These are phyloP conservation scores for Zygoascus sp. DNA, from an alignment of 1,139 yeast species.

Conservation along the genomic window DNA sequence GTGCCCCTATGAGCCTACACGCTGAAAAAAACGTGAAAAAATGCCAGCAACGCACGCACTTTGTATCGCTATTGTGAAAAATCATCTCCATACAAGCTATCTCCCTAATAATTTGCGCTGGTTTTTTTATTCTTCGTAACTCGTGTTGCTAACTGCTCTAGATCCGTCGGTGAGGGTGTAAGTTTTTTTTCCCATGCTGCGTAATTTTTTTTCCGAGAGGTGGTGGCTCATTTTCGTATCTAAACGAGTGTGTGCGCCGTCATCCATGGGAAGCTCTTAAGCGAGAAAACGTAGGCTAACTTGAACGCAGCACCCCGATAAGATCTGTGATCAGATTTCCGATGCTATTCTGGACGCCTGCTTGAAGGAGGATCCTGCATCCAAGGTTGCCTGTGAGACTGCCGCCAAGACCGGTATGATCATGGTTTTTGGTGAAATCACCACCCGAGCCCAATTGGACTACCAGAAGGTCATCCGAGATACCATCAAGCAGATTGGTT, in stretches of 20 bases:
- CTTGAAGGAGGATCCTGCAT: conserved; percentile 89
- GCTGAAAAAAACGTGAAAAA: neutral
- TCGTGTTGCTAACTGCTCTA: conserved; percentile 13
- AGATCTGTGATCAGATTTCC: conserved; percentile 98
- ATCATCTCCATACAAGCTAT: no score
- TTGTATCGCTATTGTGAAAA: no score
- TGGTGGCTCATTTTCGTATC: no score
- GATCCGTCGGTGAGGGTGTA: conserved; percentile 20
- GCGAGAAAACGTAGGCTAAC: neutral
- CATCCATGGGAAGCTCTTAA: no score
- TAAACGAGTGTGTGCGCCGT: conserved; percentile 4
- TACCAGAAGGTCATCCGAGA: conserved; percentile 97
- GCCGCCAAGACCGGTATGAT: conserved; percentile 88
- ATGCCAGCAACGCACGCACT: no score
- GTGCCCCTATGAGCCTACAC: neutral
- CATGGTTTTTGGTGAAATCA: conserved; percentile 82
- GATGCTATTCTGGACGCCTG: conserved; percentile 99
- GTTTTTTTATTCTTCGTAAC: neutral
- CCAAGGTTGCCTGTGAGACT: conserved; percentile 99
- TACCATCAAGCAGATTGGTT: conserved; percentile 97
- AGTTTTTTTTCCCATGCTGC: no score
- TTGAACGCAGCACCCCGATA: conserved; percentile 87
- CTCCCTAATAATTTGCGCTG: neutral
- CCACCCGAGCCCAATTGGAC: conserved; percentile 92
- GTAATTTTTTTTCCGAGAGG: neutral